Percentiles rank a stretch among this genome's conserved stretches.
These are phyloP conservation scores for Phyllosticta ampelicida DNA, from an alignment of 2,329 filamentous ascomycete genomes.

Conservation along the genomic window DNA sequence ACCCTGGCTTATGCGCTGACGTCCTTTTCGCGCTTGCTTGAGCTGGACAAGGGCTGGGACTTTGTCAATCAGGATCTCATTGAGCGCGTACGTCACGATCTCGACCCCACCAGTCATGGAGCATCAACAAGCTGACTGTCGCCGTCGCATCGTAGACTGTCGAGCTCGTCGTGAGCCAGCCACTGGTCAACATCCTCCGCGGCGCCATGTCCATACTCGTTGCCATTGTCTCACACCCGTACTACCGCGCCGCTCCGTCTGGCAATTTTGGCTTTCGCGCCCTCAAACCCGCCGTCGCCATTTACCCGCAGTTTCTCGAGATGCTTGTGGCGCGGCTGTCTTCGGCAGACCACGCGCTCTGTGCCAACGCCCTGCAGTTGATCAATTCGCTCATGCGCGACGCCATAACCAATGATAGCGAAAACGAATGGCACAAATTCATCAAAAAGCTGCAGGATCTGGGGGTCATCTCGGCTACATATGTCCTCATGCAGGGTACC, in stretches of 20 bases:
- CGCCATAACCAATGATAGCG: constrained; percentile 64
- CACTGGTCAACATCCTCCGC: constrained; percentile 90
- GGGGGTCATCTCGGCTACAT: constrained; percentile 85
- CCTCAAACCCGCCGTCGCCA: constrained; percentile 79
- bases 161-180: constrained; percentile 87
- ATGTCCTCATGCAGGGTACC: constrained; percentile 84
- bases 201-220: constrained; percentile 96
- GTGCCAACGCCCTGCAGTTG: constrained; percentile 87
- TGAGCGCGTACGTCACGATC: constrained; percentile 40
- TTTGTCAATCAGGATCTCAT: constrained; percentile 65
- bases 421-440: constrained; percentile 88
- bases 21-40: constrained; percentile 73
- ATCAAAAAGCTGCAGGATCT: constrained; percentile 89
- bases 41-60: constrained; percentile 98
- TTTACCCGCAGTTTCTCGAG: constrained; percentile 89
- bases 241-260: constrained; percentile 40
- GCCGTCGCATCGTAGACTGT: constrained; percentile 48
- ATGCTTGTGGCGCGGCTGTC: constrained; percentile 85
- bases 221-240: constrained; percentile 79
- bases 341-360: constrained; percentile 88
- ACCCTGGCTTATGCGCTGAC: constrained; percentile 92
- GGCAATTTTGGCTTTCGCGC: constrained; percentile 78
- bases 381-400: constrained; percentile 94
- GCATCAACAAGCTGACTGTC: not conserved
- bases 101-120: not conserved